Evolutionary conservation across 2,329 filamentous ascomycete genomes (phyloP), one percentile per base, ranked within the genome.

Genomic region (Apiospora arundinis): DNA sequence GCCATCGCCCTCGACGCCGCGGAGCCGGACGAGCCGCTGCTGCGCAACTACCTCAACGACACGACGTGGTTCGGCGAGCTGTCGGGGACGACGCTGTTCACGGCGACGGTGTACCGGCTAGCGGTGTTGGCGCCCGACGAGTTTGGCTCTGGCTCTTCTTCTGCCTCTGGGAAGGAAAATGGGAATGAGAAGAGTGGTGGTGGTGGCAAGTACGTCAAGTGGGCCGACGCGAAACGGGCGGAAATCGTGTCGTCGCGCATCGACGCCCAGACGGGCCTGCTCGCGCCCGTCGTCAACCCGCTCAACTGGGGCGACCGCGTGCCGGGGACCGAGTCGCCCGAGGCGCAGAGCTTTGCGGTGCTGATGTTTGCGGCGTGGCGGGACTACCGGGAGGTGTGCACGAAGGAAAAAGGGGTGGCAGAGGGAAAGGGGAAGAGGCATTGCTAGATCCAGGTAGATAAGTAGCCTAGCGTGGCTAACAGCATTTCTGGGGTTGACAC

Each of bases 41-140:
- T 87, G 63, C 78, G 82, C 28, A 87, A 87, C 73, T 86, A 87
- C 71, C 78, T 87, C 32, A 81, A 84, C 68, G 81, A 85, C 56
- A 75, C 76, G 18, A 77, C 70, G 9, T 86, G 83, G 82, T 86
- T 83, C 75, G 84, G 82, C 2, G 86, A 88, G 75, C 82, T 83
- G 6, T 82, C 85, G 14, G 86, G 85, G 16, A 88, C 85, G 5
- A 79, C 84, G 4, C 74, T 87, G 28, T 74, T 87, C 25, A 78
- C 84, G 28, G 82, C 85, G 23, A 81, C 82, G 1, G 80, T 79
- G 16, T 86, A 86, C 74, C 81, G 85, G 4, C 81, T 87, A 78
- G 82, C 82, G n/a, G 76, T 81, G 2, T 72, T 86, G 23, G 78
- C 79, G n/a, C 81, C 84, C 2, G 72, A 71, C 3, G 73, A 73